Conservation (phyloP, 2,329 filamentous ascomycete species). For the Botryosphaeria agaves region DNA sequence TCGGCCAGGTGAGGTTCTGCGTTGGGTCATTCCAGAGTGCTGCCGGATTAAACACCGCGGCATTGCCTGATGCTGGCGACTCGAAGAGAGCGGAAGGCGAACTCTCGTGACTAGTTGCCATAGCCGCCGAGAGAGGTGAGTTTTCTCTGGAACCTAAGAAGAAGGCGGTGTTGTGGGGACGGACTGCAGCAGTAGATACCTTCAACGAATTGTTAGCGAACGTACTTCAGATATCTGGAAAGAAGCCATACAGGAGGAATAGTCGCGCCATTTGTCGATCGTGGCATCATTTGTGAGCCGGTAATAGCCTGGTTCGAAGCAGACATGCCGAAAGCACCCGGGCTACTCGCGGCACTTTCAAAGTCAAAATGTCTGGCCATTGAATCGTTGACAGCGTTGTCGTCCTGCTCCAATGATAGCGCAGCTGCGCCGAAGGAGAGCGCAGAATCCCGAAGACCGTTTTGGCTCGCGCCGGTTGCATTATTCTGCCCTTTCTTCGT, state of each 20-base stretch:
- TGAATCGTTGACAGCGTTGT: conserved; percentile 24
- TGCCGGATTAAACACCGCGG: conserved; percentile 13
- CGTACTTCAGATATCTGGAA: too few relatives aligned
- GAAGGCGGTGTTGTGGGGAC: too few relatives aligned
- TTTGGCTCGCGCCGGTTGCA: too few relatives aligned
- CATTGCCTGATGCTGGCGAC: conserved; percentile 16
- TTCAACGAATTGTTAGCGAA: too few relatives aligned
- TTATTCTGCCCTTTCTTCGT: too few relatives aligned
- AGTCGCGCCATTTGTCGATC: too few relatives aligned
- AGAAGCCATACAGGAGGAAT: too few relatives aligned
- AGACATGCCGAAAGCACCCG: conserved; percentile 2
- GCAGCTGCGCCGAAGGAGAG: too few relatives aligned
- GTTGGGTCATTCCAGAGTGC: conserved; percentile 9
- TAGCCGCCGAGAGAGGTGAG: conserved; percentile 9
- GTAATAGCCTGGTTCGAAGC: too few relatives aligned
- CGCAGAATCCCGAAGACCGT: too few relatives aligned
- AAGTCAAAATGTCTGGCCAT: conserved; percentile 39
- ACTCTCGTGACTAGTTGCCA: conserved; percentile 14
- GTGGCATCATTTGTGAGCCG: too few relatives aligned
- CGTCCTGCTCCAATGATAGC: conserved; percentile 16
- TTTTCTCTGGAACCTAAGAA: conserved; percentile 12
- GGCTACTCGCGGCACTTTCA: conserved; percentile 33
- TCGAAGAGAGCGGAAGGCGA: conserved; percentile 16
- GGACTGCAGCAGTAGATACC: too few relatives aligned
- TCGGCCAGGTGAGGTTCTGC: conserved; percentile 15